Evolutionary conservation across 441 rosid species (phyloP).

Genomic region (Populus hybrid): DNA sequence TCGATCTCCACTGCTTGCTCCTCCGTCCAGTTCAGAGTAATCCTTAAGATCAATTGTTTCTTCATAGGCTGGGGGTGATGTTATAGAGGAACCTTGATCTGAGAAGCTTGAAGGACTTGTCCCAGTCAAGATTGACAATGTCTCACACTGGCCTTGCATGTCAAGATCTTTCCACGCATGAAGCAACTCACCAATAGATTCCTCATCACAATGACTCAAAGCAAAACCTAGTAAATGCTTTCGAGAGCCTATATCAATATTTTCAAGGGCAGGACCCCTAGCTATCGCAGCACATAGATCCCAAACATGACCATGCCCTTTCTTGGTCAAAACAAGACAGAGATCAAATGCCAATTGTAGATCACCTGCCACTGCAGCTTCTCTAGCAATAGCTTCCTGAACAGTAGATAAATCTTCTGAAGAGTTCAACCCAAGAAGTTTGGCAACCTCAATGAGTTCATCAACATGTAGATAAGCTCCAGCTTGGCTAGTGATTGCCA

Average conservation of each 20-base stretch:
- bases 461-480: slow-evolving; percentile 93
- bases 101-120: slow-evolving; percentile 46
- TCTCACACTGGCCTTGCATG: slow-evolving; percentile 82
- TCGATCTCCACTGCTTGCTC: slow-evolving; percentile 39
- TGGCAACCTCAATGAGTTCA: slow-evolving; percentile 89
- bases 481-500: slow-evolving; percentile 88
- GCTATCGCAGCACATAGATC: slow-evolving; percentile 99
- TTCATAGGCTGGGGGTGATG: slow-evolving; percentile 30
- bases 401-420: slow-evolving; percentile 72
- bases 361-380: slow-evolving; percentile 98
- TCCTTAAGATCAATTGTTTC: slow-evolving; percentile 15
- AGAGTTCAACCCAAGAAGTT: slow-evolving; percentile 87
- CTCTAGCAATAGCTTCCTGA: slow-evolving; percentile 98
- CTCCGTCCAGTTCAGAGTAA: slow-evolving; percentile 47
- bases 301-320: slow-evolving; percentile 97
- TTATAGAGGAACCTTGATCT: slow-evolving; percentile 29
- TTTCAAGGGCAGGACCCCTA: slow-evolving; percentile 92
- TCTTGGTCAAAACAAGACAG: slow-evolving; percentile 74
- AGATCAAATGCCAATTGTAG: slow-evolving; percentile 96
- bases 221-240: slow-evolving; percentile 90
- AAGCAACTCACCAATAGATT: slow-evolving; percentile 88
- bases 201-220: slow-evolving; percentile 91
- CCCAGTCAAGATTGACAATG: slow-evolving; percentile 53
- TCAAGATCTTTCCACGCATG: slow-evolving; percentile 99
- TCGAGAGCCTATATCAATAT: slow-evolving; percentile 79